Base-by-base conservation (phyloP, 805 yeast species). In the Saccharomyces eubayanus region DNA sequence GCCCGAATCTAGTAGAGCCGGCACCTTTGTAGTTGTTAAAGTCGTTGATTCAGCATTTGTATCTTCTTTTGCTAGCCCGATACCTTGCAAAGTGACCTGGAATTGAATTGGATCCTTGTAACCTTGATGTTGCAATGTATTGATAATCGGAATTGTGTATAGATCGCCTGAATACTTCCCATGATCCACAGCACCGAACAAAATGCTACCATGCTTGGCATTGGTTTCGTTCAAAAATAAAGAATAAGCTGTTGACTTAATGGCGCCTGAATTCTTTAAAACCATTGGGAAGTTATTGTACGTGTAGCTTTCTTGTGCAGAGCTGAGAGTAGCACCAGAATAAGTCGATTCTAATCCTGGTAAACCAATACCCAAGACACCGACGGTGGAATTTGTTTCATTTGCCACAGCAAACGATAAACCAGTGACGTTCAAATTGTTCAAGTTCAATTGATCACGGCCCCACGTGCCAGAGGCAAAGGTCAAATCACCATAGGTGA, bases 261-360 rank as follows among this genome's bases (percentile, higher is more conserved):
- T 85, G 40, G 78, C 63, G 28, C 64, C 65, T 16, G 58, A 52
- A 9, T 53, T 47, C 36, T 57, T 59, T 30, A 62, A 51, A 27
- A 58, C 48, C 49, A 56, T 31, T 21, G 66, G 66, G 53, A 62
- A 59, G 50, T 61, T 61, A 12, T 49, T 53, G 41, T 56, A 57
- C 36, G 52, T 43, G 31, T 57, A 58, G 24, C 49, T 31, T 41
- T 41, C 27, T 11, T 20, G 28, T 64, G 60, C 68, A 28, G 66
- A 63, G 8, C 76, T 61, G 27, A 24, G 36, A 14, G 21, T 8
- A 11, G 28, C 43, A 31, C 71, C 69, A 3, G 76, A 63, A 56
- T 71, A 70, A 2, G 90, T 84, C 2, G 79, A 74, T 68, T 89
- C 96, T 52, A 86, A 76, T 24, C 82, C 85, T 9, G 79, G 70